Percentiles rank a stretch among this genome's conserved stretches.
Conservation (phyloP, 2,329 filamentous ascomycete species). For the Dothideomycetes sp. region DNA sequence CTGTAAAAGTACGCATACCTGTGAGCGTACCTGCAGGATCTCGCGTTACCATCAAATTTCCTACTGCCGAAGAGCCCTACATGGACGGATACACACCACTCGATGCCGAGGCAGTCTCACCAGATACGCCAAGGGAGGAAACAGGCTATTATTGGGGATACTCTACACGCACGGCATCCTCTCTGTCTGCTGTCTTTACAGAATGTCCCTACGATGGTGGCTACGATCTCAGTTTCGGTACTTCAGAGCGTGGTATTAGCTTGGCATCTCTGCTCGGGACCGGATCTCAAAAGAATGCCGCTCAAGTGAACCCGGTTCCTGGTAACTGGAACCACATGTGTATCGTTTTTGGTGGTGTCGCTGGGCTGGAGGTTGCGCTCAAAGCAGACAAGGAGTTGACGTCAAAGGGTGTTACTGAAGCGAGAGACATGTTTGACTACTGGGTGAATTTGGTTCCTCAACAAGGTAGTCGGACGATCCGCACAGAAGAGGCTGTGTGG, state of each 20-base stretch:
- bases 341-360: slow-evolving; percentile 71
- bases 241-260: slow-evolving; percentile 61
- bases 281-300: slow-evolving; percentile 27
- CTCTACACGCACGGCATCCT: slow-evolving; percentile 54
- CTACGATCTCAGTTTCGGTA: slow-evolving; percentile 76
- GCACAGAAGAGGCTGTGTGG: slow-evolving; percentile 76
- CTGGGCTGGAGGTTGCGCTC: slow-evolving; percentile 68
- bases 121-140: slow-evolving; percentile 60
- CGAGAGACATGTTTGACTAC: slow-evolving; percentile 66
- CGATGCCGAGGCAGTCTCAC: slow-evolving; percentile 54
- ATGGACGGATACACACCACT: slow-evolving; percentile 18
- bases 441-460: slow-evolving; percentile 75
- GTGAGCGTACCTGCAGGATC: slow-evolving; percentile 59
- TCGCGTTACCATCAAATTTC: slow-evolving; percentile 63
- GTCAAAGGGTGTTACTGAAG: slow-evolving; percentile 54
- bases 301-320: slow-evolving; percentile 36
- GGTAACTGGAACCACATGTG: slow-evolving; percentile 54
- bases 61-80: slow-evolving; percentile 33
- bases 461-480: slow-evolving; percentile 72
- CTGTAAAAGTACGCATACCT: slow-evolving; percentile 42
- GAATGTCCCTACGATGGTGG: slow-evolving; percentile 66
- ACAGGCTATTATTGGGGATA: slow-evolving; percentile 85
- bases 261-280: slow-evolving; percentile 20
- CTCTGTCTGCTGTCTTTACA: slow-evolving; percentile 66
- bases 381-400: slow-evolving; percentile 51